phyloP scores from a whole-genome alignment of 768 basidiomycete genomes.

The Kwoniella bestiolae region DNA sequence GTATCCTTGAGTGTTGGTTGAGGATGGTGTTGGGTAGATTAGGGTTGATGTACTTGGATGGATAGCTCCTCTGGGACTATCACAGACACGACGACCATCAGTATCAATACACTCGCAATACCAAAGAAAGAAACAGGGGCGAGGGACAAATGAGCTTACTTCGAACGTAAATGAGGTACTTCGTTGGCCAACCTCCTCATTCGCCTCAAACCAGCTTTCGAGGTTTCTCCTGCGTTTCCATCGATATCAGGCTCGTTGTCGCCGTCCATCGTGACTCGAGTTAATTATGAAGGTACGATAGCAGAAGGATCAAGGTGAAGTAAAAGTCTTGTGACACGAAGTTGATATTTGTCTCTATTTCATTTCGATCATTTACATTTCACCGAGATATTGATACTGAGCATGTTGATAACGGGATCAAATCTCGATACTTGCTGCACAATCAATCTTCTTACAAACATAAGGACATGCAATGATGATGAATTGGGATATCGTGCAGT shows the following conservation, averaged over 20 bases:
- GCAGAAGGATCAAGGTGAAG: not conserved
- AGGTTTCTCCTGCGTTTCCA: slow-evolving; percentile 27
- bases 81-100: not conserved
- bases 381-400: not conserved
- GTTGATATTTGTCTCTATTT: too few relatives aligned
- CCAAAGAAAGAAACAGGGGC: not conserved
- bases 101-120: not conserved
- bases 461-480: too few relatives aligned
- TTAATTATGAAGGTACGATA: not conserved
- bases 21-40: slow-evolving; percentile 33
- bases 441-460: too few relatives aligned
- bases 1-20: slow-evolving; percentile 14
- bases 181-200: slow-evolving; percentile 30
- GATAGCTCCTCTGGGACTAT: slow-evolving; percentile 21
- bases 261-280: not conserved
- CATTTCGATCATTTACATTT: too few relatives aligned
- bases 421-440: not conserved
- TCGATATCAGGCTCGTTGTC: not conserved
- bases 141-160: slow-evolving; percentile 16
- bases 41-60: slow-evolving; percentile 32
- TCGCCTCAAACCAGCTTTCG: slow-evolving; percentile 35
- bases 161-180: slow-evolving; percentile 4
- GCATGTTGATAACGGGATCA: not conserved
- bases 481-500: too few relatives aligned
- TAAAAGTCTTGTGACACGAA: too few relatives aligned